Base-by-base conservation (phyloP, 768 basidiomycete genomes). In the Cubamyces sp. region DNA sequence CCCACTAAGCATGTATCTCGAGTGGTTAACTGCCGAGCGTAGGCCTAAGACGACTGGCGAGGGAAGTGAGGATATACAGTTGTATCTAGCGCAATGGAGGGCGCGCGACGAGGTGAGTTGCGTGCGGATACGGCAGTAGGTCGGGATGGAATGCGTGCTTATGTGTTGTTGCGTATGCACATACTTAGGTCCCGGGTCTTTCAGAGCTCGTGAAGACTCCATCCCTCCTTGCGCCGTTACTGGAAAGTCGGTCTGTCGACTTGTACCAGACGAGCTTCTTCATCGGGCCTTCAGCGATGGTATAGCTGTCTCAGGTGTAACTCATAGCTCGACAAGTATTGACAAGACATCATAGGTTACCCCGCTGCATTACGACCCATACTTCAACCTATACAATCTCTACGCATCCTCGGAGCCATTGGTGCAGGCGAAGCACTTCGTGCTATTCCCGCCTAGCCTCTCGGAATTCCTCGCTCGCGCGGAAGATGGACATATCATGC, bases 231-330 rank as follows among this genome's bases (percentile, higher is more conserved):
- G 42, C 40, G 15, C 54, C 62, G 8, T 61, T 71, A 0, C 46
- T 71, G 5, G 56, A 52, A 12, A 41, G 45, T 9, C 52, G 42
- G 11, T 14, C 28, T n/a, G 64, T 61, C 12, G 70, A 71, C 53
- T 19, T 69, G 49, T 71, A 69, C 51, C 67, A 66, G 47, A 58
- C 62, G 21, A 65, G 66, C 26, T 66, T 68, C 50, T 71, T 69
- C 42, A 54, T 71, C 34, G 70, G 70, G 1, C 70, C 66, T 6
- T 60, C 61, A 16, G 61, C 58, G 14, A 66, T 66, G 28, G 68
- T 70, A 34, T 34, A 9, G 11, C 34, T 1, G 1, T 9, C 9
- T 34, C 9, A 34, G n/a, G n/a, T n/a, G n/a, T n/a, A n/a, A n/a
- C n/a, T n/a, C n/a, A n/a, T n/a, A n/a, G n/a, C n/a, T n/a, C n/a